Evolutionary conservation across 768 basidiomycete genomes (phyloP), one percentile per base, ranked within the genome.

Genomic region (Boletales sp.): DNA sequence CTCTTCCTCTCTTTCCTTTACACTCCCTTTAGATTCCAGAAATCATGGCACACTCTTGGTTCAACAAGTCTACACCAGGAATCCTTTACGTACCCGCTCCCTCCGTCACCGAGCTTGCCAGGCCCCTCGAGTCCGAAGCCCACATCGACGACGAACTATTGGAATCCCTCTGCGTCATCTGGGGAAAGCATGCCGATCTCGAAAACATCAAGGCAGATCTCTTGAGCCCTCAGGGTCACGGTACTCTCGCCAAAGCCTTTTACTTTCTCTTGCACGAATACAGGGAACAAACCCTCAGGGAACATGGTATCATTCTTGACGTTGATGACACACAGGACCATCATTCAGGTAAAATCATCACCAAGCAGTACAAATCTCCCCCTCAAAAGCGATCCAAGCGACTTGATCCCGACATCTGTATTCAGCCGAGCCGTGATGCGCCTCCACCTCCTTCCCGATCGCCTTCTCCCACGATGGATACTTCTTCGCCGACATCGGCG

Each of bases 21-120:
- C 48, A 53, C 17, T 32, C 54, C 37, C 41, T 18, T 9, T 57
- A 96, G 94, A 92, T 98, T 68, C 78, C 84, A 0, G 86, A 94
- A 54, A 90, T 98, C 55, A 73, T 91, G 37, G 63, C 70, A 15
- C 94, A 98, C 66, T 92, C 94, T 3, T 97, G 93, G 87, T 76
- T 91, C 39, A 68, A 72, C 31, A 72, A 81, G 48, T 63, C 68
- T 13, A 79, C 80, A 3, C 74, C 75, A 0, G 74, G 75, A 13
- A 78, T 79, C 44, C 56, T 70, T 18, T 78, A 73, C 56, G 74
- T 71, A 57, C 62, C 63, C 65, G 72, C 85, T 25, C 87, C 87
- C 8, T 80, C 83, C 35, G 78, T 85, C 2, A 80, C 79, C 36
- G 76, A 80, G 56, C 74, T 94, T 1, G 88, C 86, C 11, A 74